Evolutionary conservation across 164 flowering plant genomes (phyloP), one percentile per base, ranked within the genome.

Genomic region (Hamamelis virginiana): DNA sequence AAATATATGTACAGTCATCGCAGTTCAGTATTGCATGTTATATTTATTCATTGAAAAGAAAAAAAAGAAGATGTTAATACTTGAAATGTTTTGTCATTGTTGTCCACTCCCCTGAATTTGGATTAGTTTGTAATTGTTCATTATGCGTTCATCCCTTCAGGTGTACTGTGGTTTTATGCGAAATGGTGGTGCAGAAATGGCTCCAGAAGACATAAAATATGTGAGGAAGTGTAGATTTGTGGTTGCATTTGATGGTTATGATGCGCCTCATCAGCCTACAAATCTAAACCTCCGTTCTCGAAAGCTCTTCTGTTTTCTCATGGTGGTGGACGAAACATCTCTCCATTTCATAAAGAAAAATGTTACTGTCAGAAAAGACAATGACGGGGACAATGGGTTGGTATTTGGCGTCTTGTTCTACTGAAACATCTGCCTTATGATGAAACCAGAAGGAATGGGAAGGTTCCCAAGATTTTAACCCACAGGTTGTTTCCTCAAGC

Each of bases 211-310:
- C 62, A 67, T 85, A 26, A 73, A 85, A 65, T 93, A 85, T 83
- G 96, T 70, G 53, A 82, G 85, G 79, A 91, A 85, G 68, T 93
- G 98, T 72, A 83, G 71, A 62, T 88, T 89, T 82, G 97, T 93
- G n/a, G 99, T 96, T 73, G 98, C 99, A 14, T 90, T 96, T 81
- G 98, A 96, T 89, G 98, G 92, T 27, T 96, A 96, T 77, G 99
- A 96, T 76, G 79, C 80, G 16, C 99, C 99, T 58, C 96, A 90
- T 76, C 98, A 93, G 77, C 99, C 99, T 44, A 76, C 97, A 65
- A 88, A 92, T 79, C 80, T 92, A 67, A 92, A 97, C 66, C 50
- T 11, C 18, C 91, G 92, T 3, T 92, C 99, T 21, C 71, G 82
- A 76, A 84, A 84, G 74, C 93, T 92, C 48, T 95, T 95, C 75